Evolutionary conservation across 2,329 filamentous ascomycete genomes (phyloP), one percentile per base, ranked within the genome.

Genomic region (Xylariales sp.): DNA sequence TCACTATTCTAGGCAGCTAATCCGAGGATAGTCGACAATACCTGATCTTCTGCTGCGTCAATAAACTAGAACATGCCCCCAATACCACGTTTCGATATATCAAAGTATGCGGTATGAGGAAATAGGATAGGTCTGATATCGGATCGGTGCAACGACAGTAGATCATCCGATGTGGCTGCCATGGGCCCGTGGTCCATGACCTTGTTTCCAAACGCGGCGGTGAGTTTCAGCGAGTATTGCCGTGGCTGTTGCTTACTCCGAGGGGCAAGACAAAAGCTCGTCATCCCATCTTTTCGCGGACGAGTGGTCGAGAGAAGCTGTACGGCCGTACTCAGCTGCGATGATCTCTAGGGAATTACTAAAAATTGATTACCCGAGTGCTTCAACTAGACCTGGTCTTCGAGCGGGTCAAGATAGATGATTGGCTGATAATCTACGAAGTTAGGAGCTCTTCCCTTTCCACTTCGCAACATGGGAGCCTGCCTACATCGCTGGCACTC

Each of bases 181-280:
- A 34, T 19, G 8, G 15, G 7, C 24, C 24, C 8, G 24, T 43
- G 43, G 42, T 52, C 42, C n/a, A n/a, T n/a, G n/a, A n/a, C n/a
- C n/a, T n/a, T n/a, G n/a, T 38, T 37, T 44, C 38, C 27, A 31
- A 24, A 37, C 40, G 33, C 46, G 38, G 54, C 54, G 54, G 54
- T 57, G 52, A 56, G 53, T 56, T 52, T 56, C 51, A 51, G 47
- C 38, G 39, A 38, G 20, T 25, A 7, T 27, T n/a, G 15, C 4
- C 11, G 34, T 24, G 20, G 9, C 34, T 37, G 16, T 22, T 37
- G n/a, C 15, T n/a, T 8, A 33, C 31, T 33, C n/a, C n/a, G n/a
- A n/a, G n/a, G n/a, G n/a, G n/a, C n/a, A n/a, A n/a, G n/a, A n/a
- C 12, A n/a, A n/a, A 37, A 18, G 20, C 14, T 38, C 29, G 37